Percentiles rank a stretch among this genome's conserved stretches.
phyloP scores from a whole-genome alignment of 495 filamentous ascomycete species.

The Xylaria cubensis region DNA sequence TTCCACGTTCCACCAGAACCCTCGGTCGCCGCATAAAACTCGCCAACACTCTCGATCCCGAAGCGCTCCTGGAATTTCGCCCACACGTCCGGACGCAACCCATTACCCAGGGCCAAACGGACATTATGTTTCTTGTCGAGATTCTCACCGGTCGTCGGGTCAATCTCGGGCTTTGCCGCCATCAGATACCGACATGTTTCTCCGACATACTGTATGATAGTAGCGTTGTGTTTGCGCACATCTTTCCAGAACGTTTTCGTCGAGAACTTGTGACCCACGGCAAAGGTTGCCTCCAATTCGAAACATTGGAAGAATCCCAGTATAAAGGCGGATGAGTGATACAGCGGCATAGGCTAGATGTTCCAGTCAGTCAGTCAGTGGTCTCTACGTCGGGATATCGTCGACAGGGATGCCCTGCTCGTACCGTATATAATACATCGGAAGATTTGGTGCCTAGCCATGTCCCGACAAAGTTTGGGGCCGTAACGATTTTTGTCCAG shows the following conservation, averaged over 20 bases:
- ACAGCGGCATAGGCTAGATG: slow-evolving; percentile 85
- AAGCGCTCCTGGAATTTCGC: slow-evolving; percentile 86
- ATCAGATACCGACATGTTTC: slow-evolving; percentile 94
- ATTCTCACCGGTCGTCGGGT: slow-evolving; percentile 70
- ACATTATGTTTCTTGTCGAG: slow-evolving; percentile 80
- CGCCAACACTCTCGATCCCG: slow-evolving; percentile 76
- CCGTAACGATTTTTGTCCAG: slow-evolving; percentile 70
- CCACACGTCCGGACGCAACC: slow-evolving; percentile 93
- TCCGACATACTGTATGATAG: slow-evolving; percentile 92
- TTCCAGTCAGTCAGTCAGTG: slow-evolving; percentile 24
- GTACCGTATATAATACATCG: slow-evolving; percentile 85
- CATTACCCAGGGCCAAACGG: slow-evolving; percentile 88
- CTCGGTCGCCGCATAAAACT: slow-evolving; percentile 94
- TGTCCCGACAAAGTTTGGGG: slow-evolving; percentile 58
- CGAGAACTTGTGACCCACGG: slow-evolving; percentile 82
- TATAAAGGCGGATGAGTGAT: slow-evolving; percentile 82
- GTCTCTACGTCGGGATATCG: background rate
- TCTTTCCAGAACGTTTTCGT: slow-evolving; percentile 84
- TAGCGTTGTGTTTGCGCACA: slow-evolving; percentile 73
- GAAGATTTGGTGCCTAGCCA: slow-evolving; percentile 63
- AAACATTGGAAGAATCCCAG: slow-evolving; percentile 71
- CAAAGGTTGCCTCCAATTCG: slow-evolving; percentile 66
- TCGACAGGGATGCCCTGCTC: slow-evolving; percentile 14
- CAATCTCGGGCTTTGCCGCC: slow-evolving; percentile 67
- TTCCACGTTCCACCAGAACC: slow-evolving; percentile 78